Conservation (phyloP, 2,329 filamentous ascomycete genomes). For the Cladophialophora chaetospira region DNA sequence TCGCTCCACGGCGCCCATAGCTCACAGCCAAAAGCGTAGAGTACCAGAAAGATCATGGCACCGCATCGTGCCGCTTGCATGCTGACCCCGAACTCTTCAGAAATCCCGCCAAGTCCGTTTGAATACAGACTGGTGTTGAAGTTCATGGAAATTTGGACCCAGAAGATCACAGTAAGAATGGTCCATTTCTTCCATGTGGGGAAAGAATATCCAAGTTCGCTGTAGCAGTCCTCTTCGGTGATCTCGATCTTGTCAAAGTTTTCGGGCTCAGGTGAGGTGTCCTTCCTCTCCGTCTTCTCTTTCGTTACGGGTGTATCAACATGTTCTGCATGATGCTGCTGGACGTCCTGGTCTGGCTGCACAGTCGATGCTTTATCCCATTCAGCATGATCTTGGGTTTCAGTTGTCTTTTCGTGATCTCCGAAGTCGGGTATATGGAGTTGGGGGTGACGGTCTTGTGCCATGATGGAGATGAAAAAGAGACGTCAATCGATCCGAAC, state of each 20-base stretch:
- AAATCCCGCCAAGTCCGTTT: slow-evolving; percentile 67
- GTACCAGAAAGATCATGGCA: slow-evolving; percentile 75
- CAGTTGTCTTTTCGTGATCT: background rate
- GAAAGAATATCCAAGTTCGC: slow-evolving; percentile 63
- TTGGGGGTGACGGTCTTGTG: slow-evolving; percentile 6
- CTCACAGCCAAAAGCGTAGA: slow-evolving; percentile 84
- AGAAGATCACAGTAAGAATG: slow-evolving; percentile 71
- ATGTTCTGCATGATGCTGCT: slow-evolving; percentile 10
- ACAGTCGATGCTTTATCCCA: slow-evolving; percentile 29
- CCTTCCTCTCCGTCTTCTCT: slow-evolving; percentile 1
- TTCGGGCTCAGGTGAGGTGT: slow-evolving; percentile 18
- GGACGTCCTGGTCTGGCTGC: slow-evolving; percentile 11
- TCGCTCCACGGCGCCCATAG: slow-evolving; percentile 88
- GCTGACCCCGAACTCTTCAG: slow-evolving; percentile 68
- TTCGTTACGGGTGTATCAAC: slow-evolving; percentile 7
- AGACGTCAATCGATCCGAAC: background rate
- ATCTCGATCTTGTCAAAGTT: slow-evolving; percentile 42
- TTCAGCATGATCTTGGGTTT: slow-evolving; percentile 17
- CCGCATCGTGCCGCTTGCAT: slow-evolving; percentile 70
- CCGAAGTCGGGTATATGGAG: background rate
- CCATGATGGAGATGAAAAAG: background rate
- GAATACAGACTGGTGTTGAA: slow-evolving; percentile 76
- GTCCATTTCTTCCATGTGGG: slow-evolving; percentile 68
- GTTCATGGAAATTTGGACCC: slow-evolving; percentile 76
- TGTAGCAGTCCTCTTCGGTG: slow-evolving; percentile 63